These are phyloP conservation scores for Monotropa hypopitys DNA, from an alignment of 179 eudicot species.

Conservation along the genomic window DNA sequence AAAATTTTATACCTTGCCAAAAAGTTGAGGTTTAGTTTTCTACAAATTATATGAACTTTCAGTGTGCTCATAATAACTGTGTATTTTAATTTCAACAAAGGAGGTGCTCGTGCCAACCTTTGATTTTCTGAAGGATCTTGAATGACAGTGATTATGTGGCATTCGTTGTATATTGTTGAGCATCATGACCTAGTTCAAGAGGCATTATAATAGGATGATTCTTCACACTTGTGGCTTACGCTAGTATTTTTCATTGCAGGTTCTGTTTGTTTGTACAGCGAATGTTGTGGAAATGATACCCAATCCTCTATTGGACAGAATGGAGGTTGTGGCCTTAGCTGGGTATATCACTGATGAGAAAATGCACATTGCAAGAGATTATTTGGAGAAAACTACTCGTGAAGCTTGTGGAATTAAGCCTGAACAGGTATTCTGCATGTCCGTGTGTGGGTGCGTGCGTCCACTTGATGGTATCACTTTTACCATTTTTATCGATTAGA, in stretches of 20 bases:
- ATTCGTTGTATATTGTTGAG: not conserved
- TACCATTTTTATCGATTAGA: not conserved
- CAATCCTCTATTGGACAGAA: conserved; percentile 84
- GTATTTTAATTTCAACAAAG: not conserved
- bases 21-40: not conserved
- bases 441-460: not conserved
- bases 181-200: not conserved
- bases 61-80: not conserved
- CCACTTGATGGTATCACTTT: not conserved
- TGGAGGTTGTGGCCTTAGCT: conserved; percentile 89
- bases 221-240: not conserved
- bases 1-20: not conserved
- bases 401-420: conserved; percentile 89
- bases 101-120: not conserved
- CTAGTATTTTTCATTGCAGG: conserved; percentile 41
- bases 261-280: conserved; percentile 94
- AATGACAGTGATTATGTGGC: not conserved
- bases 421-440: conserved; percentile 50
- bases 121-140: not conserved
- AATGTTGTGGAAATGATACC: conserved; percentile 87
- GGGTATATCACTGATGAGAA: conserved; percentile 98
- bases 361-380: conserved; percentile 94
- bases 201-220: not conserved
- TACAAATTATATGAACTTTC: not conserved
- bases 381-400: conserved; percentile 87